Evolutionary conservation across 495 filamentous ascomycete genomes (phyloP), one percentile per base, ranked within the genome.

Genomic region (Geoglossum glabrum): DNA sequence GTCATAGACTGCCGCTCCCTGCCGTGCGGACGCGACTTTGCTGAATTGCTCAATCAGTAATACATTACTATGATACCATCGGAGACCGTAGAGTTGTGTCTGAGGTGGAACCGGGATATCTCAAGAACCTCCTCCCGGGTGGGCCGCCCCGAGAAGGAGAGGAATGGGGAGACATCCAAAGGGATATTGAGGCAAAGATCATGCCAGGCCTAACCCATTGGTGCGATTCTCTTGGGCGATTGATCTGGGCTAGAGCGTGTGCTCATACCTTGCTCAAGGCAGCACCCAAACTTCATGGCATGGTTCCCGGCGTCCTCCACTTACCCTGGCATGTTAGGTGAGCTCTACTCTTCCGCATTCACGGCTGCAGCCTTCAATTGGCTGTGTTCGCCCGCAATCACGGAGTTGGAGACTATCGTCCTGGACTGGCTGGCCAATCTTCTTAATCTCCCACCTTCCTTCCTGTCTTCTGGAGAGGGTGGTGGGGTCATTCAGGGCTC

Each of bases 401-500:
- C 92, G 4, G 92, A 98, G 66, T 76, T 98, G 47, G 92, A 98
- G 72, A 96, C 92, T 0, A 80, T 94, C 49, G 84, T 95, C 33
- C 76, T 97, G 61, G 92, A 96, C 70, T 97, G 90, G 90, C 70
- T 97, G 19, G 86, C 83, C 25, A 77, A 83, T 61, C 71, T 86
- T 13, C 68, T 96, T 36, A 77, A 68, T 15, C 73, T 97, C 15
- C 89, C 90, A 0, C 68, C 74, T 10, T 85, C 81, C 64, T 96
- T 84, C 64, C 71, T 89, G 19, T 92, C 85, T 28, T 82, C 81
- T 0, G 83, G 81, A 0, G 74, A 83, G 59, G 89, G 89, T 34
- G 89, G 89, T 5, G 92, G 92, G 9, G 90, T 98, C 19, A 94
- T 98, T 61, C 92, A 98, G 67, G 89, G 90, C 59, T 92, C 84